Evolutionary conservation across 2,329 filamentous ascomycete species (phyloP), one percentile per base, ranked within the genome.

Genomic region (Cordyceps fumosorosea): DNA sequence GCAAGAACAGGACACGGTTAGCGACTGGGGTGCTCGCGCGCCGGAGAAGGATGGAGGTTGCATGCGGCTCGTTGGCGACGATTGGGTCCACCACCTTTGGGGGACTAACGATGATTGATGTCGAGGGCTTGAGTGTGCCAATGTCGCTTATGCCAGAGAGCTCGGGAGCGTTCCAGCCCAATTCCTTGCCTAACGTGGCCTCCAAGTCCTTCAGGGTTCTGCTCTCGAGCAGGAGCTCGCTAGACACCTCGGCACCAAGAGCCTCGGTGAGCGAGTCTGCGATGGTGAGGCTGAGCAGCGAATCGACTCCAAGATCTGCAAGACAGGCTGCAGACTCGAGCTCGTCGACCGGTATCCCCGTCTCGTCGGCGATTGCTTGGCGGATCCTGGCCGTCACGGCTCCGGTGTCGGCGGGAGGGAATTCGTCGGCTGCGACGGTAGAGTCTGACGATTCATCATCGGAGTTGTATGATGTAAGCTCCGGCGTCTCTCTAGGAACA

Each of bases 41-140:
- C 44, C 68, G 67, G 3, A 71, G 64, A 1, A 71, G 26, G 11
- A 69, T 55, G 1, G 69, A 70, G n/a, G 65, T 67, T 16, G 67
- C 67, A 18, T 66, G 63, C 4, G 67, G 67, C 47, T 14, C 22
- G 18, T 18, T 29, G 7, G 47, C 26, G 7, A 50, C 47, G 22
- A 56, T 45, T n/a, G 24, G 37, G 54, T 56, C 54, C 22, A 44
- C 42, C 26, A 20, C 16, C 40, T 44, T 44, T n/a, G 40, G 24
- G 4, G n/a, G 20, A 11, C 20, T n/a, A n/a, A 32, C n/a, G 0
- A 53, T 34, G 1, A 37, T 20, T 29, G 22, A n/a, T 50, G 6
- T 29, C 16, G 24, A 14, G 47, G 47, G 24, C 10, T 22, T 32
- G 16, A 50, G 24, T 5, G 24, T 22, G 47, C 24, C 47, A 29